Evolutionary conservation across 2,329 filamentous ascomycete genomes (phyloP).

Genomic region (Scedosporium minutisporum): DNA sequence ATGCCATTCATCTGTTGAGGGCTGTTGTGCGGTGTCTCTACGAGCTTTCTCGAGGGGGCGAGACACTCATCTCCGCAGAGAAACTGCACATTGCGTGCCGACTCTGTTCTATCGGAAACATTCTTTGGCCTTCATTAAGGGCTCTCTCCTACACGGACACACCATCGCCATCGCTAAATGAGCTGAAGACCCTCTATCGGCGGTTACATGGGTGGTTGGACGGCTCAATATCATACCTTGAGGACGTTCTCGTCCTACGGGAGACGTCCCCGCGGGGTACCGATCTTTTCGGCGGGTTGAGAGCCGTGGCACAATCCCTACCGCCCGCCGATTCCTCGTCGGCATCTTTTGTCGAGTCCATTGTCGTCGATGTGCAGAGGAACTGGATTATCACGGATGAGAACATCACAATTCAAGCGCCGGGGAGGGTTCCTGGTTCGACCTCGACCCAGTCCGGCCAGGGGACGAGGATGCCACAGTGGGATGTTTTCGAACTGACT

Average conservation of each 20-base stretch:
- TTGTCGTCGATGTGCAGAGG: constrained; percentile 32
- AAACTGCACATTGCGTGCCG: constrained; percentile 17
- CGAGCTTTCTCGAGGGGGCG: constrained; percentile 4
- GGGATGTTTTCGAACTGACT: not conserved
- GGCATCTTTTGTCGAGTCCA: constrained; percentile 29
- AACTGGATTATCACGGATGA: constrained; percentile 29
- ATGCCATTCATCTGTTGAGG: constrained; percentile 12
- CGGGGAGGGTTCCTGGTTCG: not conserved
- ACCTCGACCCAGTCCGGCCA: constrained; percentile 1
- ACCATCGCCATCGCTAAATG: constrained; percentile 2
- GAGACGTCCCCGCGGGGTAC: not conserved
- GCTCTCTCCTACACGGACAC: constrained; percentile 9
- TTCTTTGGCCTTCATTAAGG: constrained; percentile 12
- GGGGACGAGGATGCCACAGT: not conserved
- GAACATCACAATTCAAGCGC: constrained; percentile 2
- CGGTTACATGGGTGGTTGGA: constrained; percentile 6
- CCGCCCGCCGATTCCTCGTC: constrained; percentile 15
- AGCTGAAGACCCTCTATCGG: constrained; percentile 4
- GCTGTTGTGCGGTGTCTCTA: constrained; percentile 16
- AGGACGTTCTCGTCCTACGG: not conserved
- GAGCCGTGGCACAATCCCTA: not conserved
- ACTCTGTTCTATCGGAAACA: constrained; percentile 11
- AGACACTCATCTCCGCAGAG: constrained; percentile 8
- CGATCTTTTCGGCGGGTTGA: constrained; percentile 15
- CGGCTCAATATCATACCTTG: constrained; percentile 9